phyloP scores from a whole-genome alignment of 1,139 yeast genomes.

The Fermentozyma sake region DNA sequence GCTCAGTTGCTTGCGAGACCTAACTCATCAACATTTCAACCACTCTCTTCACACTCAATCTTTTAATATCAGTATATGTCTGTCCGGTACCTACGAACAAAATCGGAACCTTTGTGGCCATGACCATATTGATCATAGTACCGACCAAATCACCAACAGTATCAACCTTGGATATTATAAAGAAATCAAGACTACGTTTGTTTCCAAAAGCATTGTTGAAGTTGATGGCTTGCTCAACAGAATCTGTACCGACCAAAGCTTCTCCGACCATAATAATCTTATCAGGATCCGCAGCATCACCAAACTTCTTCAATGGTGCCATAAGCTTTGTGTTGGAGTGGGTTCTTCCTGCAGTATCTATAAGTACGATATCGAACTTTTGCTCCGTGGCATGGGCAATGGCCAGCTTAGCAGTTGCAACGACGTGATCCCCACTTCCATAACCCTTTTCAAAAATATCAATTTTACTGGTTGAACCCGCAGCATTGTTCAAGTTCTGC shows the following conservation, averaged over 20 bases:
- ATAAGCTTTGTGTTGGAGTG: conserved; percentile 92
- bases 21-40: conserved; percentile 72
- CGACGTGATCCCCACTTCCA: conserved; percentile 91
- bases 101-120: conserved; percentile 93
- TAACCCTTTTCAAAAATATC: conserved; percentile 93
- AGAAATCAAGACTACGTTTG: conserved; percentile 76
- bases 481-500: conserved; percentile 41
- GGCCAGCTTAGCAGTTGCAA: conserved; percentile 92
- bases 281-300: conserved; percentile 92
- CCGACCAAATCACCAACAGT: conserved; percentile 97
- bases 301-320: conserved; percentile 95
- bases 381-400: conserved; percentile 66
- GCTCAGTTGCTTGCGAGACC: too few species aligned
- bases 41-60: conserved; percentile 91
- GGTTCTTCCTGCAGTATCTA: conserved; percentile 97
- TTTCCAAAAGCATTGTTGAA: conserved; percentile 93
- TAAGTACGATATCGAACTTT: conserved; percentile 74
- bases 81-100: conserved; percentile 96
- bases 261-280: conserved; percentile 98
- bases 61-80: conserved; percentile 89
- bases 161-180: conserved; percentile 91
- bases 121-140: conserved; percentile 95
- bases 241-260: conserved; percentile 95
- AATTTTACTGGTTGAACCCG: conserved; percentile 50
- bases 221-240: conserved; percentile 91